Conservation (phyloP, 306 rosid genomes). For the Glycyrrhiza uralensis region DNA sequence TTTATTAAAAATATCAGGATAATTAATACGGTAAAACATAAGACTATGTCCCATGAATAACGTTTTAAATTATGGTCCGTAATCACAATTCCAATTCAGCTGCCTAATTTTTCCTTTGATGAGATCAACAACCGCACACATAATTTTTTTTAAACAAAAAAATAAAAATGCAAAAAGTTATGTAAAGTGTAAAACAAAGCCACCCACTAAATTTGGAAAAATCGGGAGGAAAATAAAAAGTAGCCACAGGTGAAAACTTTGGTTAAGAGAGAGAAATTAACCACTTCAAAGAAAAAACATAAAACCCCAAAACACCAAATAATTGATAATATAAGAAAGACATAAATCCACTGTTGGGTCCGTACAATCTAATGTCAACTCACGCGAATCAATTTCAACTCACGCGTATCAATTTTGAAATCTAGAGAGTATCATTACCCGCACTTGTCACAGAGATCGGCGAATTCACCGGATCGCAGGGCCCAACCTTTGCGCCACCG, state of each 20-base stretch:
- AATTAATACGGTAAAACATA: not conserved
- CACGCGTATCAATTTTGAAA: constrained; percentile 18
- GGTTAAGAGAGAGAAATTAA: constrained; percentile 15
- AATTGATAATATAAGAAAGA: not conserved
- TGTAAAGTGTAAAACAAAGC: constrained; percentile 7
- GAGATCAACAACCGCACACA: not conserved
- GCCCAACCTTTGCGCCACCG: constrained; percentile 94
- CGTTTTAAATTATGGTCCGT: constrained; percentile 5
- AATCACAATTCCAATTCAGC: not conserved
- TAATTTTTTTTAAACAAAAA: not conserved
- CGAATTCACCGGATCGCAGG: constrained; percentile 90
- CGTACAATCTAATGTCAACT: constrained; percentile 16
- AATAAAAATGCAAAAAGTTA: not conserved
- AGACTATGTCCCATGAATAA: not conserved
- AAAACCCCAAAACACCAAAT: not conserved
- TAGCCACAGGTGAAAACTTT: constrained; percentile 19
- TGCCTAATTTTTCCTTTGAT: constrained; percentile 6
- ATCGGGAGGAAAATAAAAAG: not conserved
- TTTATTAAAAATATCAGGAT: not conserved
- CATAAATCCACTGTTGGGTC: constrained; percentile 14
- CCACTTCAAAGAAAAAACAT: not conserved
- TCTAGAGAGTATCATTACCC: constrained; percentile 52
- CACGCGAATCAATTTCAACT: constrained; percentile 6
- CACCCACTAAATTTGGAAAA: constrained; percentile 15
- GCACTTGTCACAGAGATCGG: constrained; percentile 89